These are phyloP conservation scores for Cladophialophora chaetospira DNA, from an alignment of 2,329 filamentous ascomycete species.

Conservation along the genomic window DNA sequence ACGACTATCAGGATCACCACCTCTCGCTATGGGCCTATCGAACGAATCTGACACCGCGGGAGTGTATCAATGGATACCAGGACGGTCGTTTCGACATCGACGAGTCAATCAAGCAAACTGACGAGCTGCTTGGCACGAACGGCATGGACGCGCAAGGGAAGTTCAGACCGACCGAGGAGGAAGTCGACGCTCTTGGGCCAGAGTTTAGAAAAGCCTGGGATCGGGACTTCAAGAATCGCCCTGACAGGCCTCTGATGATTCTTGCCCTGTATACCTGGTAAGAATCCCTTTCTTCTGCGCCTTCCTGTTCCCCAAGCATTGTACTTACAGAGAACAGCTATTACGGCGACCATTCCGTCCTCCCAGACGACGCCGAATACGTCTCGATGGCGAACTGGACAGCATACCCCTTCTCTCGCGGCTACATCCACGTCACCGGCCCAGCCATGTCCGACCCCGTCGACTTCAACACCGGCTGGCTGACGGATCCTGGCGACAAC, in stretches of 20 bases:
- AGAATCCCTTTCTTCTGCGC: too few species aligned
- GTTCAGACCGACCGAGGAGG: neutral
- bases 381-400: too few species aligned
- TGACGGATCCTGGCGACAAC: slow-evolving; percentile 59
- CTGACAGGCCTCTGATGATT: neutral
- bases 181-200: neutral
- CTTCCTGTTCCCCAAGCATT: too few species aligned
- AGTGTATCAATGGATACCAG: slow-evolving; percentile 58
- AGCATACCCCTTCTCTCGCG: slow-evolving; percentile 54
- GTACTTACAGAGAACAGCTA: too few species aligned
- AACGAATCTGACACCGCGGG: slow-evolving; percentile 45
- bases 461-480: slow-evolving; percentile 61
- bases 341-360: too few species aligned
- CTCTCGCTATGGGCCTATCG: slow-evolving; percentile 57
- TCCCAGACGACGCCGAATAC: too few species aligned
- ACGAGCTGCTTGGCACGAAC: slow-evolving; percentile 58
- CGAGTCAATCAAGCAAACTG: slow-evolving; percentile 11
- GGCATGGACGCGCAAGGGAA: slow-evolving; percentile 18
- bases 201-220: neutral
- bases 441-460: slow-evolving; percentile 37
- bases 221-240: neutral
- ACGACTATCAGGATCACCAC: slow-evolving; percentile 58
- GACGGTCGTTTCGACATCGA: slow-evolving; percentile 44
- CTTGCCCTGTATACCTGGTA: too few species aligned
- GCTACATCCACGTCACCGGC: slow-evolving; percentile 60